phyloP scores from a whole-genome alignment of 495 filamentous ascomycete species.

The Tuber umbilicatum region DNA sequence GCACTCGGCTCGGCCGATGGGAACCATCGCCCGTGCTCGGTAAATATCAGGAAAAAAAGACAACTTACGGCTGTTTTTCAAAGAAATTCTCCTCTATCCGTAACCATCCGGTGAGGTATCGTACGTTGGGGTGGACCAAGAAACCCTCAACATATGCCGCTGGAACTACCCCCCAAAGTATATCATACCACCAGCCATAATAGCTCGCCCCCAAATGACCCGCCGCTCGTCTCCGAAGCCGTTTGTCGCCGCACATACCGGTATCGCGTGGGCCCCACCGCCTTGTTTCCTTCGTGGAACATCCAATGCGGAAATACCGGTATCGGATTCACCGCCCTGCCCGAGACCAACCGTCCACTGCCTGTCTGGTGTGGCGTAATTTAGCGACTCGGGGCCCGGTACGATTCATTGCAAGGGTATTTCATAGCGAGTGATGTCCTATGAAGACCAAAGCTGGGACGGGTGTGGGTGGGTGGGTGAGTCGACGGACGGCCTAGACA shows the following conservation, averaged over 20 bases:
- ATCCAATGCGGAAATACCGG: not conserved
- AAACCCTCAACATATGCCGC: not conserved
- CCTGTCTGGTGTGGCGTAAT: not conserved
- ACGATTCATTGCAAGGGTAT: not conserved
- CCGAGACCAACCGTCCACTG: not conserved
- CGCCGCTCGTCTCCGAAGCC: not conserved
- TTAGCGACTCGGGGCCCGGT: not conserved
- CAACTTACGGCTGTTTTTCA: not conserved
- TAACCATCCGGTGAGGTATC: not conserved
- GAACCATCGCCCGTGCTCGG: not conserved
- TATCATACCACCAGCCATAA: not conserved
- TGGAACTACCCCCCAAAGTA: not conserved
- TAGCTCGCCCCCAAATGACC: not conserved
- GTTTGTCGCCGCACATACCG: not conserved
- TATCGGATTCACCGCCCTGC: not conserved
- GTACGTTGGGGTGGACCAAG: not conserved
- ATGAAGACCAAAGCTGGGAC: not conserved
- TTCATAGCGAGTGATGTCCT: not conserved
- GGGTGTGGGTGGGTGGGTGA: not conserved
- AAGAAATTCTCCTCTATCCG: not conserved
- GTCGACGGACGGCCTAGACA: not conserved
- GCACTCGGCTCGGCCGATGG: not conserved
- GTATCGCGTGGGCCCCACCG: not conserved
- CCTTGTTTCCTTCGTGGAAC: not conserved
- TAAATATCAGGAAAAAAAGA: not conserved